phyloP scores from a whole-genome alignment of 176 grass and related monocot species.

The Echinochloa phyllopogon region DNA sequence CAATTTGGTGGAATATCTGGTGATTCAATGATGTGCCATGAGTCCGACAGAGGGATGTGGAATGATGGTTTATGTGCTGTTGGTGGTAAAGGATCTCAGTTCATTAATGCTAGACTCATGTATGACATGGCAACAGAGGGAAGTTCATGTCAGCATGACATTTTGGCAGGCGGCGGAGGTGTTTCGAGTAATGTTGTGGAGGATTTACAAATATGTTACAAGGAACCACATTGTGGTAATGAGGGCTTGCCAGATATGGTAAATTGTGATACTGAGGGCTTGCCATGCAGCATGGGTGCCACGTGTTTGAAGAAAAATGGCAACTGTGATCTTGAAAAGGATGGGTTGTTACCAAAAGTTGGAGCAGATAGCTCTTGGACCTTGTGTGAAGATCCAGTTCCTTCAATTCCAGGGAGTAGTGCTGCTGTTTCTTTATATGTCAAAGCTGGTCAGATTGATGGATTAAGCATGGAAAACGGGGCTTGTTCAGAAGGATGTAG shows the following conservation, averaged over 20 bases:
- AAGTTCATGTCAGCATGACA: neutral
- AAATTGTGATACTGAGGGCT: neutral
- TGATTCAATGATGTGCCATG: slow-evolving; percentile 16
- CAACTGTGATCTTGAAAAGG: slow-evolving; percentile 2
- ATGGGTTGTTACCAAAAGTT: slow-evolving; percentile 31
- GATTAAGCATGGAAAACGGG: neutral
- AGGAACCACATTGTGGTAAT: slow-evolving; percentile 14
- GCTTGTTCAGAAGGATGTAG: slow-evolving; percentile 13
- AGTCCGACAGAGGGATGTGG: neutral
- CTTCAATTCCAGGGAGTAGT: slow-evolving; percentile 22
- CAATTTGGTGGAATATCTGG: neutral
- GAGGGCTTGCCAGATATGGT: neutral
- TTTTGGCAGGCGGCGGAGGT: neutral
- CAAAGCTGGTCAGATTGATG: neutral
- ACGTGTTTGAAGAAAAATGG: neutral
- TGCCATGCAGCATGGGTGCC: neutral
- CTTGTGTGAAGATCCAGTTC: slow-evolving; percentile 22
- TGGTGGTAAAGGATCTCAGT: slow-evolving; percentile 7
- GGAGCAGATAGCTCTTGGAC: slow-evolving; percentile 2
- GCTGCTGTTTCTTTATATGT: slow-evolving; percentile 18
- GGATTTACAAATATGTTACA: slow-evolving; percentile 12
- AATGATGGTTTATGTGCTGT: neutral
- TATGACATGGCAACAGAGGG: slow-evolving; percentile 7
- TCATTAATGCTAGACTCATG: slow-evolving; percentile 31
- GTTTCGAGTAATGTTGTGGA: slow-evolving; percentile 13